A percentile compares a stretch with the other conserved stretches of the same genome.
These are phyloP conservation scores for Begonia loranthoides DNA, from an alignment of 306 rosid genomes.

Conservation along the genomic window DNA sequence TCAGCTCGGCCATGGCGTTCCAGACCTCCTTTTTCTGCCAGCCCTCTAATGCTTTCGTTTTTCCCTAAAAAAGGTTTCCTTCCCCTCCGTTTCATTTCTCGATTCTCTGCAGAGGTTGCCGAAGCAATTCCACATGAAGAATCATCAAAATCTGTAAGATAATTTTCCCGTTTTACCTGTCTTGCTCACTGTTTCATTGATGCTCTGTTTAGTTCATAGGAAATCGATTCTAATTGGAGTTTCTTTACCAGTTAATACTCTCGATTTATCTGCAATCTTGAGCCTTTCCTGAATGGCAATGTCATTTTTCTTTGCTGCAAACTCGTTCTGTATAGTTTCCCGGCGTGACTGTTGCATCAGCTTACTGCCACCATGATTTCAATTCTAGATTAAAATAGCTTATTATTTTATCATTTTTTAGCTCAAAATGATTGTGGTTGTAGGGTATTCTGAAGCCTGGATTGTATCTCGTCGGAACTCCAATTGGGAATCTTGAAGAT, in stretches of 20 bases:
- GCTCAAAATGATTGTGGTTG: not conserved
- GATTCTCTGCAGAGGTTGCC: slow-evolving; percentile 9
- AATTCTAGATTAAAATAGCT: too few relatives aligned
- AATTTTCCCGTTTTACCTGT: not conserved
- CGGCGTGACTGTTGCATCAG: too few relatives aligned
- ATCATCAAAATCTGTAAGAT: slow-evolving; percentile 34
- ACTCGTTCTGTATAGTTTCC: not conserved
- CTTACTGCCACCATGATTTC: too few relatives aligned
- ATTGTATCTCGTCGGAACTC: slow-evolving; percentile 81
- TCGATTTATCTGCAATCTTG: too few relatives aligned
- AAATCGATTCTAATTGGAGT: not conserved
- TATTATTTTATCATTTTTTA: too few relatives aligned
- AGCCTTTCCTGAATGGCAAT: too few relatives aligned
- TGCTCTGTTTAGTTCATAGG: not conserved
- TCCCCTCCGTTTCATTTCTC: slow-evolving; percentile 25
- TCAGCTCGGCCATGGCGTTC: slow-evolving; percentile 20
- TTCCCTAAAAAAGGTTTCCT: slow-evolving; percentile 7
- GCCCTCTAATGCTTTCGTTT: slow-evolving; percentile 12
- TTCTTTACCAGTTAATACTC: too few relatives aligned
- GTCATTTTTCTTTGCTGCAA: not conserved
- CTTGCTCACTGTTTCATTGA: not conserved
- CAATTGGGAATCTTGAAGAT: slow-evolving; percentile 72
- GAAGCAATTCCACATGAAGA: slow-evolving; percentile 25
- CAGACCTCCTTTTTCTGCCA: slow-evolving; percentile 4
- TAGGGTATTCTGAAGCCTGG: slow-evolving; percentile 60